phyloP scores from a whole-genome alignment of 129 eudicot genomes.

The Deinandra increscens region DNA sequence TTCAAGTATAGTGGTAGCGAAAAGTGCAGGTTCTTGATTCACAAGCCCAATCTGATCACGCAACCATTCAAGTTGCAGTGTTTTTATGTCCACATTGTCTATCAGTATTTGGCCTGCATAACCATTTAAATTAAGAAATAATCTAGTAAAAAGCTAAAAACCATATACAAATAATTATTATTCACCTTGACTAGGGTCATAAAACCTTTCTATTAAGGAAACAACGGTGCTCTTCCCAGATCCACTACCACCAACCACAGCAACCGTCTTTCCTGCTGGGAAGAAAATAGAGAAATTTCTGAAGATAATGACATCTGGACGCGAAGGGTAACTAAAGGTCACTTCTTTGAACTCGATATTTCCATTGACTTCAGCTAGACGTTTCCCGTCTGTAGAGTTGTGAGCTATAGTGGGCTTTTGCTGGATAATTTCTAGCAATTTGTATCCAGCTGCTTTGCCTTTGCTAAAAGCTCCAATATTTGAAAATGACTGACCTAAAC shows the following conservation, averaged over 20 bases:
- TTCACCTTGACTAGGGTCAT: slow-evolving; percentile 90
- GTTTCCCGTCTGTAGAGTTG: slow-evolving; percentile 54
- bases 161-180: neutral
- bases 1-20: slow-evolving; percentile 94
- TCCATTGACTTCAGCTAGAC: slow-evolving; percentile 67
- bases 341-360: slow-evolving; percentile 88
- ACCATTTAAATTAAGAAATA: neutral
- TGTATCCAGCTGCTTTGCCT: slow-evolving; percentile 96
- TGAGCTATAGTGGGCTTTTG: slow-evolving; percentile 83
- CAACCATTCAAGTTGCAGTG: slow-evolving; percentile 78
- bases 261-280: slow-evolving; percentile 95
- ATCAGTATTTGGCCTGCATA: slow-evolving; percentile 75
- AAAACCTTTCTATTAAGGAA: slow-evolving; percentile 83
- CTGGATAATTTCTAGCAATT: slow-evolving; percentile 77
- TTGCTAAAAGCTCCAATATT: slow-evolving; percentile 98
- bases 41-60: slow-evolving; percentile 91
- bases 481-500: slow-evolving; percentile 98
- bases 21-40: slow-evolving; percentile 97
- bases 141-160: neutral
- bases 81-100: slow-evolving; percentile 79
- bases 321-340: slow-evolving; percentile 87
- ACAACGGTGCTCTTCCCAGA: slow-evolving; percentile 98
- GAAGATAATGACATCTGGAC: slow-evolving; percentile 92
- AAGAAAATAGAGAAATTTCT: slow-evolving; percentile 77
- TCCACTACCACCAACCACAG: slow-evolving; percentile 98